Base-by-base conservation (phyloP, 768 basidiomycete species). In the Hypsizygus marmoreus region DNA sequence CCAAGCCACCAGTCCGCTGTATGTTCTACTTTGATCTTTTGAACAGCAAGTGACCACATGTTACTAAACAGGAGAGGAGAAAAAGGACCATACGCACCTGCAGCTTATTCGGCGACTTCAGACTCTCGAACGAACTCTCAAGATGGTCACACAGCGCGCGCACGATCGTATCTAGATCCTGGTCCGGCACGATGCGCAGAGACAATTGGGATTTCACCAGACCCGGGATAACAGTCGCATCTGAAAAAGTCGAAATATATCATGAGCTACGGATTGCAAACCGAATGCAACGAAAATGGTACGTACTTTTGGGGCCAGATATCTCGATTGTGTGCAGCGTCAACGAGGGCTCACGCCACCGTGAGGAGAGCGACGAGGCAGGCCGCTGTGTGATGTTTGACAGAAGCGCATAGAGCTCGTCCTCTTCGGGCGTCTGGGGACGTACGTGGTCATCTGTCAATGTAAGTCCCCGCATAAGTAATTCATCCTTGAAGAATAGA, bases 1-100 rank as follows among this genome's bases (percentile, higher is more conserved):
- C 95, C 93, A 2, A 99, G 75, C 95, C 95, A 99, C 95, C 95
- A 98, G 57, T 94, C 87, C 0, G 93, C 94, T 2, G 80, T 86
- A 48, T 91, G 88, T 32, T 88, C 82, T 42, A 97, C 81, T 14
- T 71, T 75, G 53, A 95, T 75, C 91, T 94, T n/a, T n/a, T n/a
- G n/a, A n/a, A n/a, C n/a, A n/a, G n/a, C n/a, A n/a, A n/a, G n/a
- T n/a, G n/a, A 24, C n/a, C 16, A 47, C 13, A 50, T 16, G 25
- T 17, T 11, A 33, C 24, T 29, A 32, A 3, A 17, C 4, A 32
- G 14, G 11, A 41, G 4, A 1, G 30, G 13, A 12, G 10, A 28
- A 30, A 12, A n/a, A 25, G 17, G 23, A 17, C 40, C 23, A 8
- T n/a, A 25, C 24, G 37, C 11, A 93, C 94, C 54, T 84, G 69